Evolutionary conservation across 352 stramenopile species (phyloP), one percentile per base, ranked within the genome.

Genomic region (Globisporangium middletonii): DNA sequence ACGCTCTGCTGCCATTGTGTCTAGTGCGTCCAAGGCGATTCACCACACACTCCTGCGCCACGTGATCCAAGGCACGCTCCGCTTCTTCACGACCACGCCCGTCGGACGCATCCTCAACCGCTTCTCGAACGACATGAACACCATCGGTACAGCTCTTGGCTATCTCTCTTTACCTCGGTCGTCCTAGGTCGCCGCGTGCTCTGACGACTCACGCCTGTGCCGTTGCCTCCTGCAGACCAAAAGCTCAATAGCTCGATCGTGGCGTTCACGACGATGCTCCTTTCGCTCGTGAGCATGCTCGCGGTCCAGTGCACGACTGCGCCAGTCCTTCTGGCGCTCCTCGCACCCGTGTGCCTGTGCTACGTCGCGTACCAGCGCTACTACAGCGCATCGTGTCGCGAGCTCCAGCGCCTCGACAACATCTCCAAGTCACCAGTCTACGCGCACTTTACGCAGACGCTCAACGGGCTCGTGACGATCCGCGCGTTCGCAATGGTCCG

Each of bases 401-500:
- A 88, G 35, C 57, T 89, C 28, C 72, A 89, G 52, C 77, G 77
- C 0, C 60, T 87, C 5, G 83, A 93, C 53, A 79, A 68, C 28
- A 75, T 83, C 27, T 75, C 75, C 4, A 76, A 77, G 45, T 77
- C 81, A 41, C 96, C 95, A 6, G 82, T 99, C 33, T 98, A 98
- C 70, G 77, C 85, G 3, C 79, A 97, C 57, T 88, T 98, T 42
- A 89, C 79, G 1, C 88, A 99, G 68, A 98, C 95, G 5, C 59
- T 90, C 28, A 75, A 78, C 56, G 86, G 86, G 9, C 61, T 94
- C 50, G 68, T 72, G 30, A 88, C 81, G 8, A 85, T 95, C 52
- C 74, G 83, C 18, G 71, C 73, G 3, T 95, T 92, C 57, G 59
- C 76, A 27, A 77, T 82, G 73, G 70, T 77, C 8, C 30, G 54